A percentile compares a stretch with the other conserved stretches of the same genome.
These are phyloP conservation scores for Mallotus repandus DNA, from an alignment of 441 rosid genomes.

Conservation along the genomic window DNA sequence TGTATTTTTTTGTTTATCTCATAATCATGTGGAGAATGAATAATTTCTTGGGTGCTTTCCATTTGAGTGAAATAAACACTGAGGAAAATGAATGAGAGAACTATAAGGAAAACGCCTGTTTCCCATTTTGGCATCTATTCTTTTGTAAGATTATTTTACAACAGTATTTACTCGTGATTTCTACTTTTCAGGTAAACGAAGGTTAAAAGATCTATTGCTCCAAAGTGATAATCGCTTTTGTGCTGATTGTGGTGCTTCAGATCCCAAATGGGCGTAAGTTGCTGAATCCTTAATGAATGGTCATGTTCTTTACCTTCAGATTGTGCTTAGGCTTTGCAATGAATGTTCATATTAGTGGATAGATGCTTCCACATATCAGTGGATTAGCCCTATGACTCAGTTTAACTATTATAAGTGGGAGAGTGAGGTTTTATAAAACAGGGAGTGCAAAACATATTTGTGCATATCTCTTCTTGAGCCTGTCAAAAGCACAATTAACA, in stretches of 20 bases:
- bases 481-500: neutral
- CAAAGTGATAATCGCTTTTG: slow-evolving; percentile 79
- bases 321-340: slow-evolving; percentile 11
- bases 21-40: neutral
- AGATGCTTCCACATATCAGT: neutral
- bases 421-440: neutral
- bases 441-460: neutral
- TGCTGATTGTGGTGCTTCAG: slow-evolving; percentile 95
- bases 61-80: neutral
- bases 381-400: neutral
- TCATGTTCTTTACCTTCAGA: neutral
- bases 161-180: neutral
- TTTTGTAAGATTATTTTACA: slow-evolving; percentile 5
- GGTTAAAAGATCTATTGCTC: slow-evolving; percentile 64
- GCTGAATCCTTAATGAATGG: slow-evolving; percentile 3
- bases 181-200: slow-evolving; percentile 62
- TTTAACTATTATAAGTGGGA: neutral
- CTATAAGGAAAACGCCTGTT: neutral
- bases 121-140: neutral
- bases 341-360: slow-evolving; percentile 2
- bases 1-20: neutral
- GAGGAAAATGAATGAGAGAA: neutral
- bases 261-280: slow-evolving; percentile 99
- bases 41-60: neutral
- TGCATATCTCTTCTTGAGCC: neutral